A percentile compares a stretch with the other conserved stretches of the same genome.
These are phyloP conservation scores for Gaeumannomyces sp. DNA, from an alignment of 2,329 filamentous ascomycete species.

Conservation along the genomic window DNA sequence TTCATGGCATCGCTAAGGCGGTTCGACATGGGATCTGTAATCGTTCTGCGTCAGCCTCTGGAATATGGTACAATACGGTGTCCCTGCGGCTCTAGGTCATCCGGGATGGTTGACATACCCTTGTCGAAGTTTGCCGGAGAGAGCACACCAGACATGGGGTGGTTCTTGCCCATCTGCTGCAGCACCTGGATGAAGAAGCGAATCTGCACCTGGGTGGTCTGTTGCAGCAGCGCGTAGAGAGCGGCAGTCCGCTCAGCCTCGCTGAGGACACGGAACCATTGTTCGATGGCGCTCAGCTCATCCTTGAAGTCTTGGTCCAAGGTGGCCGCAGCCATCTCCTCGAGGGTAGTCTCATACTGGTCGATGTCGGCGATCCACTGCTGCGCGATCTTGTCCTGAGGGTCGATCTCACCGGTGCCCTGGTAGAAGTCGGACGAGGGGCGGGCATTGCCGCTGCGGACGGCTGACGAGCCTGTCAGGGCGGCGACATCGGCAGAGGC, in stretches of 20 bases:
- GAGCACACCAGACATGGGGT: constrained; percentile 92
- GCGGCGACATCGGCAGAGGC: constrained; percentile 94
- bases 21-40: constrained; percentile 88
- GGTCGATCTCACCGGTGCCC: constrained; percentile 65
- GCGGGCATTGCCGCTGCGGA: constrained; percentile 50
- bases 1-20: constrained; percentile 94
- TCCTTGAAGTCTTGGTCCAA: constrained; percentile 99
- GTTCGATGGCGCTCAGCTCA: constrained; percentile 96
- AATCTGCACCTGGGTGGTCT: constrained; percentile 98
- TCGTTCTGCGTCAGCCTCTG: not conserved
- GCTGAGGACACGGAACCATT: constrained; percentile 97
- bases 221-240: constrained; percentile 89
- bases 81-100: too few species aligned
- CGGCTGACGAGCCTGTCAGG: constrained; percentile 55
- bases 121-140: constrained; percentile 97
- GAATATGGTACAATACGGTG: not conserved
- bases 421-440: constrained; percentile 93
- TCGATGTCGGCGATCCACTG: constrained; percentile 99
- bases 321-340: constrained; percentile 98
- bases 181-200: constrained; percentile 98
- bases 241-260: constrained; percentile 95
- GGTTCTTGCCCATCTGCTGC: constrained; percentile 97
- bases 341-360: constrained; percentile 96
- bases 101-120: constrained; percentile 46
- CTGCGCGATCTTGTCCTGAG: constrained; percentile 87